A percentile compares a stretch with the other conserved stretches of the same genome.
These are phyloP conservation scores for Hypomontagnella submonticulosa DNA, from an alignment of 495 filamentous ascomycete genomes.

Conservation along the genomic window DNA sequence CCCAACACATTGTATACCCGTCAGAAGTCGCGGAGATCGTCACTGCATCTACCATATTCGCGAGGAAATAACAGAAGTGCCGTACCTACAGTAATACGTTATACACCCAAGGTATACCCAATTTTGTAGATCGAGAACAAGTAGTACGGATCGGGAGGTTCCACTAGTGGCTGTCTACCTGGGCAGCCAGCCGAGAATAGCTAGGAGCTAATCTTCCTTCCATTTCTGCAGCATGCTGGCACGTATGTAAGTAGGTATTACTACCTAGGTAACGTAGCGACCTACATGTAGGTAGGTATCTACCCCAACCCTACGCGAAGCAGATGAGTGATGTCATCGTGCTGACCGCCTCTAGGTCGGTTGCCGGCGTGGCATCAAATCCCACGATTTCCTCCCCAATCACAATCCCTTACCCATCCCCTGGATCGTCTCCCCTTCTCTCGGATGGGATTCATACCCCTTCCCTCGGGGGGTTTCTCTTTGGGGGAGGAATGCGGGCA, in stretches of 20 bases:
- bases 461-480: not conserved
- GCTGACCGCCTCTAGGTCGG: slow-evolving; percentile 31
- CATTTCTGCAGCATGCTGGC: not conserved
- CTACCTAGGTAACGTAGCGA: not conserved
- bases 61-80: not conserved
- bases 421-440: not conserved
- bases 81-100: no score
- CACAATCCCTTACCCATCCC: not conserved
- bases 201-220: not conserved
- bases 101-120: not conserved
- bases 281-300: no score
- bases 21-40: no score
- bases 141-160: slow-evolving; percentile 7
- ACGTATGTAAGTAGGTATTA: not conserved
- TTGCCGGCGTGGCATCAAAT: slow-evolving; percentile 9
- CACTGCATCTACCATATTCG: not conserved
- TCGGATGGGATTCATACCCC: no score
- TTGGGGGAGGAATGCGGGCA: not conserved
- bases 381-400: slow-evolving; percentile 11
- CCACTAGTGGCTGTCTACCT: no score
- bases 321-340: slow-evolving; percentile 37
- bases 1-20: no score
- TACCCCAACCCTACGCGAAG: not conserved
- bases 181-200: no score
- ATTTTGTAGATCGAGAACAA: slow-evolving; percentile 4